Evolutionary conservation across 139 green algal species (phyloP), one percentile per base, ranked within the genome.

Genomic region (Coccomyxa sp.): DNA sequence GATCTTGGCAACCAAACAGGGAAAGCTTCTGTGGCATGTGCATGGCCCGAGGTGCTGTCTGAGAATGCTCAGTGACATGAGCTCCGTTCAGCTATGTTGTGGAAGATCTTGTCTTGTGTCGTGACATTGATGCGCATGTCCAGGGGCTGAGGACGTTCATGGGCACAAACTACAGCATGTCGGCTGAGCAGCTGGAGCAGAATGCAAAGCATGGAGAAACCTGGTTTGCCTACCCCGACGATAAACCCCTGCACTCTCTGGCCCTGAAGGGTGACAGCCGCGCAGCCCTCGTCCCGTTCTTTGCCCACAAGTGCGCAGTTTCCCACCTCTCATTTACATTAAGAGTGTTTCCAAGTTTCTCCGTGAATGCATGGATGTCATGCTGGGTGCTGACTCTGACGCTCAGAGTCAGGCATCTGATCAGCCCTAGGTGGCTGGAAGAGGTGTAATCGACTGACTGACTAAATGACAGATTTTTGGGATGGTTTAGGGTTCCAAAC

Each of bases 251-350:
- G 58, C 79, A 28, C 79, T 58, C 59, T 17, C 79, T 79, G 17
- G 27, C 28, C 17, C 57, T 81, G 18, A 71, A 71, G 45, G 86
- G 86, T 7, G 86, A 89, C 76, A 85, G 67, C 16, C 78, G 86
- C 16, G 82, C 82, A 0, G 82, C 82, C 13, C 77, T 87, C 13
- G 83, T 79, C 0, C 86, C 86, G 7, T 87, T 89, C 76, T 28
- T 89, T 18, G 86, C 86, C 13, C 82, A 87, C 76, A 32, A 11
- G 79, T 58, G 17, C 9, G 71, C 71, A 18, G n/a, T 74, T 74
- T 23, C 9, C 66, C 21, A 74, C 21, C n/a, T n/a, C n/a, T n/a
- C n/a, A n/a, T n/a, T n/a, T n/a, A n/a, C n/a, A n/a, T n/a, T n/a
- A n/a, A n/a, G n/a, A n/a, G n/a, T n/a, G n/a, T n/a, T n/a, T n/a